These are phyloP conservation scores for Pleurotus pulmonarius DNA, from an alignment of 768 basidiomycete genomes.

Conservation along the genomic window DNA sequence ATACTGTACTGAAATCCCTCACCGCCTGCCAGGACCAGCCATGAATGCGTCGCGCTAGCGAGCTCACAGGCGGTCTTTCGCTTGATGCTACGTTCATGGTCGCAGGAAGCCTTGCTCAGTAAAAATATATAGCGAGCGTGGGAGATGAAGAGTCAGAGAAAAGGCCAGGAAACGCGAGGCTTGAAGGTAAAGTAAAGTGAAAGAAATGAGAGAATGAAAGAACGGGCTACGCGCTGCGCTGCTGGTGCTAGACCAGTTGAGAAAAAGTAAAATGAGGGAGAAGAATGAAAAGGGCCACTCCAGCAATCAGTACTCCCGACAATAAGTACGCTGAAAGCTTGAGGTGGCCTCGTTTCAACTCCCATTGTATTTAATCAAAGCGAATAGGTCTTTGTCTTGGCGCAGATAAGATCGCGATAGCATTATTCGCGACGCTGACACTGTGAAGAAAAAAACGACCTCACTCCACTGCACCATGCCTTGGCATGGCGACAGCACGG, in stretches of 20 bases:
- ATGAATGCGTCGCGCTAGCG: conserved; percentile 40
- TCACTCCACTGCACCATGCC: conserved; percentile 6
- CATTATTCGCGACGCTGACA: not conserved
- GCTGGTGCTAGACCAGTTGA: not conserved
- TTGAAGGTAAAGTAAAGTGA: no score
- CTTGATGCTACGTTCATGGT: not conserved
- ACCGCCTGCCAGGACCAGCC: conserved; percentile 52
- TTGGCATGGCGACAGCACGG: conserved; percentile 6
- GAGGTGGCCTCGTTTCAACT: not conserved
- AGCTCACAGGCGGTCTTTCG: conserved; percentile 21
- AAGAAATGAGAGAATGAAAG: no score
- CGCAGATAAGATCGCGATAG: conserved; percentile 2
- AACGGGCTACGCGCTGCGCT: no score
- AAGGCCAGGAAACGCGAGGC: not conserved
- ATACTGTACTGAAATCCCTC: conserved; percentile 13
- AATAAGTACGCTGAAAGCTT: not conserved
- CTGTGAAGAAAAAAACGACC: not conserved
- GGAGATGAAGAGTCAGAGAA: not conserved
- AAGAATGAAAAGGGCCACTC: not conserved
- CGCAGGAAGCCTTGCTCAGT: conserved; percentile 1
- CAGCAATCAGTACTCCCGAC: not conserved
- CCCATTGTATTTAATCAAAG: conserved; percentile 9
- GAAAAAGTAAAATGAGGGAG: not conserved
- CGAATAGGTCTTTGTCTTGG: conserved; percentile 1
- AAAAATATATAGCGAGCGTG: conserved; percentile 5